These are phyloP conservation scores for Rhizophlyctis rosea DNA, from an alignment of 192 early-diverging fungal genomes.

Conservation along the genomic window DNA sequence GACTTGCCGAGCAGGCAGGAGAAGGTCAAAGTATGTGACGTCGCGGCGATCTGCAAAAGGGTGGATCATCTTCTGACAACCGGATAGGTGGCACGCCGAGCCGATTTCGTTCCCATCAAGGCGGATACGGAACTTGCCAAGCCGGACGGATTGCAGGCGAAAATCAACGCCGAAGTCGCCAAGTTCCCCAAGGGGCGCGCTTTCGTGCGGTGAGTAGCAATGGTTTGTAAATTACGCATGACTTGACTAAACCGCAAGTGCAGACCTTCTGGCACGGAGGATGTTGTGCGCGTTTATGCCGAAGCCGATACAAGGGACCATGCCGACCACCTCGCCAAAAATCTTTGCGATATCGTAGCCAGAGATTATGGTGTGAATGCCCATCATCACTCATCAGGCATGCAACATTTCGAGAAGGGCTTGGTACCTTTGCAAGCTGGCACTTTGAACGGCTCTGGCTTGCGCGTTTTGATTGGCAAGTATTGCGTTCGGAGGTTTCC, in stretches of 20 bases:
- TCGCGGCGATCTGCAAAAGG: not conserved
- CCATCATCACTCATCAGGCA: slow-evolving; percentile 4
- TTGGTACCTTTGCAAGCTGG: not conserved
- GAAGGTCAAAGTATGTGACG: slow-evolving; percentile 81
- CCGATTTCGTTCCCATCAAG: slow-evolving; percentile 91
- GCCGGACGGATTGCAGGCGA: slow-evolving; percentile 82
- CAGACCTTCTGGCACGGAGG: slow-evolving; percentile 96
- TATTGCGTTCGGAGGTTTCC: not conserved
- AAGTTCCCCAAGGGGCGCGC: slow-evolving; percentile 86
- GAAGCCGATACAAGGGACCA: slow-evolving; percentile 92
- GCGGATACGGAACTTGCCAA: slow-evolving; percentile 89
- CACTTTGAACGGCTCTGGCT: slow-evolving; percentile 21
- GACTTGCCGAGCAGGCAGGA: slow-evolving; percentile 93
- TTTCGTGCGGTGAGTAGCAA: slow-evolving; percentile 74
- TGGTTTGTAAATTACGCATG: too few relatives aligned
- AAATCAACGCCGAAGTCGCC: slow-evolving; percentile 77
- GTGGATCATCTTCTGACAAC: not conserved
- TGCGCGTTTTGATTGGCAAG: slow-evolving; percentile 30
- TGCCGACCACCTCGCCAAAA: slow-evolving; percentile 82
- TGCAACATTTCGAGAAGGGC: slow-evolving; percentile 33
- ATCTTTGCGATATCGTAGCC: slow-evolving; percentile 88
- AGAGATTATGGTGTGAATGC: slow-evolving; percentile 90
- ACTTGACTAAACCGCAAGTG: not conserved
- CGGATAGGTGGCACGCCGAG: slow-evolving; percentile 63
- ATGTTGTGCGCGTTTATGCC: slow-evolving; percentile 97